A percentile compares a stretch with the other conserved stretches of the same genome.
phyloP scores from a whole-genome alignment of 2,329 filamentous ascomycete species.

The Alternaria arbusti region DNA sequence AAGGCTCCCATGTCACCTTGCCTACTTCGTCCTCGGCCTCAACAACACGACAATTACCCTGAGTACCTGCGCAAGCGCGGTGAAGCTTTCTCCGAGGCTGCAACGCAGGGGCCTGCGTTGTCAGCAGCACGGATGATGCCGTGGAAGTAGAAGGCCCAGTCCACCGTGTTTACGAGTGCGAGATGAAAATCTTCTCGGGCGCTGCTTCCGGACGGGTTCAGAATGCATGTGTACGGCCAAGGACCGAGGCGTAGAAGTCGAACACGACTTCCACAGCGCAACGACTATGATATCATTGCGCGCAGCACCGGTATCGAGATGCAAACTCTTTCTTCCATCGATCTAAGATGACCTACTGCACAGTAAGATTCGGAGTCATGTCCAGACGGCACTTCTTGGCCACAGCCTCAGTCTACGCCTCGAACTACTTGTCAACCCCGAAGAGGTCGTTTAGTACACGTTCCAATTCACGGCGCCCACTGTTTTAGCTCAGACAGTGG shows the following conservation, averaged over 20 bases:
- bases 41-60: not conserved
- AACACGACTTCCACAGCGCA: not conserved
- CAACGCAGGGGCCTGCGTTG: not conserved
- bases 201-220: constrained; percentile 1
- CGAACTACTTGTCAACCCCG: not conserved
- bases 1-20: not conserved
- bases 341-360: not conserved
- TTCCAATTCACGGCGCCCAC: not conserved
- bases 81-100: not conserved
- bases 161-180: not conserved
- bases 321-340: not conserved
- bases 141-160: not conserved
- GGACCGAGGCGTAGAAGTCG: not conserved
- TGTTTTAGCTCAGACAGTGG: not conserved
- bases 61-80: constrained; percentile 3
- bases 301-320: not conserved
- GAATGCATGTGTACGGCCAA: not conserved
- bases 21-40: not conserved
- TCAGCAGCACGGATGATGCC: not conserved
- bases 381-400: constrained; percentile 4
- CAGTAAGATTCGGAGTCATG: not conserved
- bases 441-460: not conserved
- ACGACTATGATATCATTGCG: not conserved
- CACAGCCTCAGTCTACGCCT: not conserved
- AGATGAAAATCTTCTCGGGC: constrained; percentile 3